Percentiles rank a stretch among this genome's conserved stretches.
phyloP scores from a whole-genome alignment of 2,329 filamentous ascomycete genomes.

The Aureobasidium sp. region DNA sequence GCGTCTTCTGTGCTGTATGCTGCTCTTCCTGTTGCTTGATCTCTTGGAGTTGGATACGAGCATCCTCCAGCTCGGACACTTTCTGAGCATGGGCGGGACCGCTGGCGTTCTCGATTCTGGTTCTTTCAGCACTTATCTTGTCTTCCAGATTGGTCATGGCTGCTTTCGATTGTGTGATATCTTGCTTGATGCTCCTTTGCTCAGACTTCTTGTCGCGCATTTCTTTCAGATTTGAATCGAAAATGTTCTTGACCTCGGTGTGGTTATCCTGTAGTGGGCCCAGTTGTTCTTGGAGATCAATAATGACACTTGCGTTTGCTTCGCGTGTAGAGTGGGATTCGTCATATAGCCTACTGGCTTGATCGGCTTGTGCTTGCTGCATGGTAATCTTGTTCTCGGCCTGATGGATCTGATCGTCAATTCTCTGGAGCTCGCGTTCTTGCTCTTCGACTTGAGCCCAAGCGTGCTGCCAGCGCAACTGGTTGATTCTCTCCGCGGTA shows the following conservation, averaged over 20 bases:
- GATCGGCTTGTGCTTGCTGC: constrained; percentile 39
- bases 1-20: constrained; percentile 36
- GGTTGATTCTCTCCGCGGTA: constrained; percentile 54
- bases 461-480: constrained; percentile 61
- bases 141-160: constrained; percentile 36
- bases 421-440: constrained; percentile 44
- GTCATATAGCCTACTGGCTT: constrained; percentile 37
- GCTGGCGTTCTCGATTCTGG: constrained; percentile 54
- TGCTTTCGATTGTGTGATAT: constrained; percentile 48
- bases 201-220: constrained; percentile 37
- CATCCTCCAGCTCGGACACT: constrained; percentile 51
- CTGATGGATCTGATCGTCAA: constrained; percentile 25
- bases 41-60: constrained; percentile 26
- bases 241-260: constrained; percentile 45
- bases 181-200: constrained; percentile 58
- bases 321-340: constrained; percentile 36
- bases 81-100: constrained; percentile 63
- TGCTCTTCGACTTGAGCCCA: constrained; percentile 81
- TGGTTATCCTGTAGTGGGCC: constrained; percentile 42
- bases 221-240: constrained; percentile 33
- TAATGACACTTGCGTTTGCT: constrained; percentile 30
- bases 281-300: constrained; percentile 31
- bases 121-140: constrained; percentile 50
- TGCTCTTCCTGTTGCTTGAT: constrained; percentile 42
- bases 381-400: constrained; percentile 44